Percentiles rank a stretch among this genome's conserved stretches.
phyloP scores from a whole-genome alignment of 768 basidiomycete species.

The Clitopilus passeckerianus region DNA sequence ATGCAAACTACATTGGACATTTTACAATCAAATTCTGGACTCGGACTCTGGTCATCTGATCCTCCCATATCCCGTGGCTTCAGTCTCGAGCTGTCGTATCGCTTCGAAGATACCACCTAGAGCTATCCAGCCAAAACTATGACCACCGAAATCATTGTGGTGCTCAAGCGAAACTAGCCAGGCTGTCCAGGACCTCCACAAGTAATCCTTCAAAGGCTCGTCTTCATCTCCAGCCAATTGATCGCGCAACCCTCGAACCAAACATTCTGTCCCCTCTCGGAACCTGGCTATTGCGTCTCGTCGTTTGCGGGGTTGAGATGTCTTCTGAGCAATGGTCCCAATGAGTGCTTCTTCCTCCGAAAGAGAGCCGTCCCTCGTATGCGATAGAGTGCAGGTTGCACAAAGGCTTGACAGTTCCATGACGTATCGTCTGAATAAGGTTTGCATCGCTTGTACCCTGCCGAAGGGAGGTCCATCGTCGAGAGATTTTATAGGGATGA shows the following conservation, averaged over 20 bases:
- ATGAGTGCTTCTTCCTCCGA: conserved; percentile 62
- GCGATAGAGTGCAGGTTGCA: conserved; percentile 38
- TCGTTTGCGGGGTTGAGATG: conserved; percentile 49
- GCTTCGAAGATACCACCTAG: conserved; percentile 55
- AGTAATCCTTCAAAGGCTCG: conserved; percentile 27
- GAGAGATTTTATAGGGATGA: conserved; percentile 20
- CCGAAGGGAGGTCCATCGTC: conserved; percentile 3
- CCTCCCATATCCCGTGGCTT: not conserved
- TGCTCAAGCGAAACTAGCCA: conserved; percentile 39
- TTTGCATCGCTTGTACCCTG: conserved; percentile 22
- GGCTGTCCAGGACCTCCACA: conserved; percentile 50
- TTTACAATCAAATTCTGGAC: not conserved
- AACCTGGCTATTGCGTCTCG: conserved; percentile 49
- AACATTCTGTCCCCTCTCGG: conserved; percentile 47
- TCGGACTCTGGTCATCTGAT: not conserved
- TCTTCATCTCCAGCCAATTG: conserved; percentile 48
- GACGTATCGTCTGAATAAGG: conserved; percentile 36
- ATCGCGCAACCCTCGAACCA: conserved; percentile 45
- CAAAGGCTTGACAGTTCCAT: conserved; percentile 46
- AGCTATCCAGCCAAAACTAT: conserved; percentile 59
- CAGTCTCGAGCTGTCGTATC: conserved; percentile 21
- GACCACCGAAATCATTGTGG: conserved; percentile 45
- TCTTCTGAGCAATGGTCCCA: conserved; percentile 66
- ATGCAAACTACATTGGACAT: no score
- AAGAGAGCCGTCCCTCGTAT: conserved; percentile 31